phyloP scores from a whole-genome alignment of 2,329 filamentous ascomycete species.

The Ilyonectria destructans region DNA sequence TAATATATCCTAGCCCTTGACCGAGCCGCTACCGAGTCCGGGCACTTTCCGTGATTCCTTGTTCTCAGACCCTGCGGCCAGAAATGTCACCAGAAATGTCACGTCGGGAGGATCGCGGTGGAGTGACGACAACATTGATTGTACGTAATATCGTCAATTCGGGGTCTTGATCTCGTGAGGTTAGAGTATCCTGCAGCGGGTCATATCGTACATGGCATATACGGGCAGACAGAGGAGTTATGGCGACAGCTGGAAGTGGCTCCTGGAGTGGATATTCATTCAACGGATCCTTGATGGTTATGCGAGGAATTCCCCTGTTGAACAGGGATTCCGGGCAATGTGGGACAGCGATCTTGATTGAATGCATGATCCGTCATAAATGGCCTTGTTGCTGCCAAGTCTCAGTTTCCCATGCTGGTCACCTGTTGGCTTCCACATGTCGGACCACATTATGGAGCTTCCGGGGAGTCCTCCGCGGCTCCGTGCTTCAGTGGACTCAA shows the following conservation, averaged over 20 bases:
- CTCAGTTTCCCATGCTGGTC: not conserved
- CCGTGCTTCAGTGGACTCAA: constrained; percentile 2
- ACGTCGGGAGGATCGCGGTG: not conserved
- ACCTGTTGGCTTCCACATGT: constrained; percentile 2
- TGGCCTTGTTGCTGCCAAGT: not conserved
- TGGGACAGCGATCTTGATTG: not conserved
- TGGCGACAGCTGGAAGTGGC: not conserved
- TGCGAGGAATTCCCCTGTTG: not conserved
- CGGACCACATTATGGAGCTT: not conserved
- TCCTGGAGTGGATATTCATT: not conserved
- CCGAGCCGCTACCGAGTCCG: constrained; percentile 1
- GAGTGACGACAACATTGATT: not conserved
- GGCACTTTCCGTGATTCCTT: constrained; percentile 16
- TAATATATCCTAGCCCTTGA: constrained; percentile 21
- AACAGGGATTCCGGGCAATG: not conserved
- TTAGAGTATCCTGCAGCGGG: not conserved
- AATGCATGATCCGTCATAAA: not conserved
- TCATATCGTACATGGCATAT: not conserved
- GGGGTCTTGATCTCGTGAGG: not conserved
- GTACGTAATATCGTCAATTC: constrained; percentile 25
- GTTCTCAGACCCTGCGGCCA: not conserved
- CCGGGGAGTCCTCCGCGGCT: constrained; percentile 2
- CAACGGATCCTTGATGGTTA: not conserved
- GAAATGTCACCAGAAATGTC: not conserved
- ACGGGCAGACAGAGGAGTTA: not conserved